Evolutionary conservation across 2,329 filamentous ascomycete genomes (phyloP), one percentile per base, ranked within the genome.

Genomic region (Xylariaceae sp.): DNA sequence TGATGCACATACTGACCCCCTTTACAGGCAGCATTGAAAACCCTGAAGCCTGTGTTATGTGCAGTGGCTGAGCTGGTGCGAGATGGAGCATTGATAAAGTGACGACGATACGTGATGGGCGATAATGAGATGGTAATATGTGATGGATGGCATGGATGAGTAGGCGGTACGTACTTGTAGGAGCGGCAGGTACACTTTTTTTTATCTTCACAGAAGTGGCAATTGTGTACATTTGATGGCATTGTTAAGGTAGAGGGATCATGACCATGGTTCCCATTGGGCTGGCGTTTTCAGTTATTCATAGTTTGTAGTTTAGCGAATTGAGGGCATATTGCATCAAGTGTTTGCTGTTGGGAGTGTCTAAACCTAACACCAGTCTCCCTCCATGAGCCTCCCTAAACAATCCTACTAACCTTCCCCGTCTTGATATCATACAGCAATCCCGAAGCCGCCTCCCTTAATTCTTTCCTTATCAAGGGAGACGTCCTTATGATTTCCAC

Each of bases 41-140:
- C 71, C 88, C 84, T 53, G 92, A 98, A 63, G 75, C 83, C 33
- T 98, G 92, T 63, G 63, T 95, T 50, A 97, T 98, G 92, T 98
- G 92, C 81, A 94, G 87, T 67, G 90, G 89, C 71, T 97, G 76
- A 56, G 15, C 3, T 18, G 29, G 19, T 36, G n/a, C n/a, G n/a
- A n/a, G n/a, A n/a, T n/a, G 41, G 15, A 26, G 34, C 17, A 5
- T n/a, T 41, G 8, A 30, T 17, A 43, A 40, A 41, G 35, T 50
- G 44, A 53, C 29, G 50, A 57, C 37, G 37, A 49, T 48, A 54
- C 35, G 49, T 35, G 40, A 49, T 43, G 38, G 49, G 42, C 46
- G 42, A 54, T 39, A 48, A 53, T 29, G 34, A 46, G 47, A 29
- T 27, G 13, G 38, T 41, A 43, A 41, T 43, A 34, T 40, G 38